Evolutionary conservation across 129 eudicot genomes (phyloP), one percentile per base, ranked within the genome.

Genomic region (Centaurea solstitialis): DNA sequence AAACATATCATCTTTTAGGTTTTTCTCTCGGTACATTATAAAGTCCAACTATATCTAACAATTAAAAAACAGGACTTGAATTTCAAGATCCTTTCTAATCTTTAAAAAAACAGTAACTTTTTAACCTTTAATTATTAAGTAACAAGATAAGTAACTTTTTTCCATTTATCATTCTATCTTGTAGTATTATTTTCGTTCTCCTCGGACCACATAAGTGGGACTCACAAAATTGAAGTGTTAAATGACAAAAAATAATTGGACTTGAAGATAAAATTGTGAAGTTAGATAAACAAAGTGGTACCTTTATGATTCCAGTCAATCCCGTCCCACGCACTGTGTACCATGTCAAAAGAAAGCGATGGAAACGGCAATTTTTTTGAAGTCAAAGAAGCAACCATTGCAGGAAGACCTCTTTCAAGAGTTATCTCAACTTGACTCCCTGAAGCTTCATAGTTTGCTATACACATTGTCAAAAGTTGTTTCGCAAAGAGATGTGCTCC

Each of bases 391-490:
- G 91, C 99, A 47, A 96, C 89, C 92, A 96, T 89, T 47, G 98
- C 99, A 7, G 99, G 99, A 73, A 96, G 97, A 76, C 99, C 99
- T 81, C 99, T 91, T 87, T 96, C 99, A 47, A 91, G 93, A 71
- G 98, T 96, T 66, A 96, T 89, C 80, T 96, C 97, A 37, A 93
- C 99, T 88, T 96, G 99, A 89, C 99, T 96, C 75, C 99, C 99
- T 40, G 99, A 96, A 86, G 95, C 90, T 88, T 96, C 99, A 67
- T 91, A 96, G 79, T 90, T 90, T 64, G 99, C 99, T 85, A 91
- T 65, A 81, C 99, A 96, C 93, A 96, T 93, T 12, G 99, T 96
- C 80, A 93, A 81, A 67, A 96, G 77, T 81, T 91, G 83, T 35
- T 84, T 85, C 17, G 91, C 86, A 82, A 88, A 93, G 26, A 96